A percentile compares a stretch with the other conserved stretches of the same genome.
phyloP scores from a whole-genome alignment of 2,329 filamentous ascomycete genomes.

The Nigrospora osmanthi region DNA sequence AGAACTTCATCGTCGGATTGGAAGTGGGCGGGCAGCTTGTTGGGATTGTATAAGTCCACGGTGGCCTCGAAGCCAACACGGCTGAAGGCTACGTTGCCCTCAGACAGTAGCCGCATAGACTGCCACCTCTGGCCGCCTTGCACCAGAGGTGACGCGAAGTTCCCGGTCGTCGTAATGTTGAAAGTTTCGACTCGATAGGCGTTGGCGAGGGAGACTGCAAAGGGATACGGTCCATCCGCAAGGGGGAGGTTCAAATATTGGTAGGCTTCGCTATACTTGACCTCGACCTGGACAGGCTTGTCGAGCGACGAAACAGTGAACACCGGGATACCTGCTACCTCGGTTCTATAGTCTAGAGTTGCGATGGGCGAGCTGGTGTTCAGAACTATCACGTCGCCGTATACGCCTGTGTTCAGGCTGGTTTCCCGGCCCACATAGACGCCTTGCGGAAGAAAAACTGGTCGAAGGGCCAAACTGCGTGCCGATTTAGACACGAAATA shows the following conservation, averaged over 20 bases:
- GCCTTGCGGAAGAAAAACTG: not conserved
- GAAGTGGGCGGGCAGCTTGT: constrained; percentile 20
- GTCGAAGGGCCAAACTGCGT: not conserved
- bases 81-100: constrained; percentile 21
- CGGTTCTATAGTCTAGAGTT: constrained; percentile 22
- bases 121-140: constrained; percentile 34
- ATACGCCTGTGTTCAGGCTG: not conserved
- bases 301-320: constrained; percentile 18
- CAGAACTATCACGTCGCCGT: not conserved
- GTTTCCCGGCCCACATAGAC: not conserved
- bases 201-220: constrained; percentile 17
- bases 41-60: constrained; percentile 11
- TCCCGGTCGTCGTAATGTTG: constrained; percentile 21
- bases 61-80: constrained; percentile 22
- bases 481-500: not conserved
- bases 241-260: constrained; percentile 15
- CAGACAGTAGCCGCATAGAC: constrained; percentile 24
- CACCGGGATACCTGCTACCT: constrained; percentile 24
- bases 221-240: constrained; percentile 22
- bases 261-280: constrained; percentile 26
- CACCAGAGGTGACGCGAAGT: constrained; percentile 22
- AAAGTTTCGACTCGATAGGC: constrained; percentile 29
- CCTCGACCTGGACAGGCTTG: constrained; percentile 21
- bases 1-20: constrained; percentile 18
- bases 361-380: constrained; percentile 3